Conservation (phyloP, 129 eudicot species). For the Artemisia argyi region DNA sequence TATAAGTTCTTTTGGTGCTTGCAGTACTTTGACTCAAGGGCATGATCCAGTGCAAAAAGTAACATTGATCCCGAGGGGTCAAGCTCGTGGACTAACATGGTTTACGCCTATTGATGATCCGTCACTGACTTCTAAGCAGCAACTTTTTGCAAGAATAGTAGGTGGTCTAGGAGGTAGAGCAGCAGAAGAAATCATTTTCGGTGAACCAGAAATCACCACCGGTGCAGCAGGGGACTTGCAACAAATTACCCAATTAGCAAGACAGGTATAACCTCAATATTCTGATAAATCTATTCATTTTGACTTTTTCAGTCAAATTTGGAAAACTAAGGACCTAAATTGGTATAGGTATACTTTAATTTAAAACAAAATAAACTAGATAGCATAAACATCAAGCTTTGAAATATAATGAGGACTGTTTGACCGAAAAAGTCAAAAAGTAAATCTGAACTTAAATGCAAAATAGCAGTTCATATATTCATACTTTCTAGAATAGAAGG, state of each 20-base stretch:
- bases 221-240: conserved; percentile 82
- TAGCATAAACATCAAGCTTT: neutral
- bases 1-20: conserved; percentile 10
- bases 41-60: conserved; percentile 83
- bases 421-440: neutral
- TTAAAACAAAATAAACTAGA: neutral
- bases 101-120: conserved; percentile 67
- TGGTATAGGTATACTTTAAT: neutral
- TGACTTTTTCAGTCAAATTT: neutral
- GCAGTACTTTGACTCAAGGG: conserved; percentile 61
- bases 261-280: too few species aligned
- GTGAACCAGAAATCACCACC: conserved; percentile 71
- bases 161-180: conserved; percentile 79
- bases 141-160: conserved; percentile 70
- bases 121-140: conserved; percentile 47
- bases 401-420: neutral
- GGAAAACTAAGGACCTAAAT: neutral
- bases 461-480: neutral
- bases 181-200: conserved; percentile 69
- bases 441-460: conserved; percentile 1
- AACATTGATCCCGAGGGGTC: conserved; percentile 68
- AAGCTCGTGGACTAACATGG: conserved; percentile 82
- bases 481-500: neutral
- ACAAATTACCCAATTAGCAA: conserved; percentile 59
- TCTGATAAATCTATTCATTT: too few species aligned